These are phyloP conservation scores for Aspergillus novoparasiticus DNA, from an alignment of 2,329 filamentous ascomycete species.

Conservation along the genomic window DNA sequence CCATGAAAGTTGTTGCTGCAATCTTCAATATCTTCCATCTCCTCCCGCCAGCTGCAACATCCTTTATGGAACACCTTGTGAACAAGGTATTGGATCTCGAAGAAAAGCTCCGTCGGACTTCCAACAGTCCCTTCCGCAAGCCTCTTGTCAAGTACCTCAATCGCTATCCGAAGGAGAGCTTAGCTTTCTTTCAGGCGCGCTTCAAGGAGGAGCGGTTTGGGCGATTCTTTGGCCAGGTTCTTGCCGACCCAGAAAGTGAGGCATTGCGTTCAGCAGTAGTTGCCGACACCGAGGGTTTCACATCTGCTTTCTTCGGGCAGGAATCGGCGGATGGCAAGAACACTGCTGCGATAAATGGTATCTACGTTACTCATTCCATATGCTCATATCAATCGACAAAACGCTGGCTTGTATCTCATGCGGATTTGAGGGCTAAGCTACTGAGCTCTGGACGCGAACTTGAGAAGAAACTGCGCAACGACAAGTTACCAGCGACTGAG, in stretches of 20 bases:
- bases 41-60: constrained; percentile 84
- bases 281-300: constrained; percentile 71
- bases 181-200: constrained; percentile 75
- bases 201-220: constrained; percentile 86
- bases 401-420: constrained; percentile 65
- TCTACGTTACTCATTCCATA: constrained; percentile 81
- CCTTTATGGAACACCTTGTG: constrained; percentile 87
- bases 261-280: constrained; percentile 74
- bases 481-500: constrained; percentile 70
- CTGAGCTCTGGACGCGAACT: constrained; percentile 73
- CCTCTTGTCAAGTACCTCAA: constrained; percentile 93
- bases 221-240: constrained; percentile 84
- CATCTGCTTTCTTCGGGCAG: constrained; percentile 64
- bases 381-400: constrained; percentile 66
- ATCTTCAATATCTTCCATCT: constrained; percentile 97
- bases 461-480: constrained; percentile 70
- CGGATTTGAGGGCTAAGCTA: constrained; percentile 60
- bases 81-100: constrained; percentile 90
- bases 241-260: constrained; percentile 73
- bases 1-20: constrained; percentile 92
- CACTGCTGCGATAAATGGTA: constrained; percentile 79
- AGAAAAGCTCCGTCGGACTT: constrained; percentile 78
- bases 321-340: constrained; percentile 70
- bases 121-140: constrained; percentile 86
- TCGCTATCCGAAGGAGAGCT: constrained; percentile 85